Conservation (phyloP, 768 basidiomycete species). For the Myochromella boudieri region DNA sequence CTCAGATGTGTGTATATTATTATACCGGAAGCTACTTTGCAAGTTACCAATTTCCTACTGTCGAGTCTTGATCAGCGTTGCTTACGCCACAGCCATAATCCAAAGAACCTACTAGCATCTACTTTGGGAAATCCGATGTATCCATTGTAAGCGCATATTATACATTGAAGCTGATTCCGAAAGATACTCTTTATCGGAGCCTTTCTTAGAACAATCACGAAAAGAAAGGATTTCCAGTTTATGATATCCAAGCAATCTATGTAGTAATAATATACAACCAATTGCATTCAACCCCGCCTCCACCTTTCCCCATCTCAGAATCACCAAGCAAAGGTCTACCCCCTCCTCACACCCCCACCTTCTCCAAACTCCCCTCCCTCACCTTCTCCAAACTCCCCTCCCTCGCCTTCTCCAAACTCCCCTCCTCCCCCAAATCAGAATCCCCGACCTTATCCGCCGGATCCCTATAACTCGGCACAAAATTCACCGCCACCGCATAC, state of each 20-base stretch:
- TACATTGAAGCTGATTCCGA: too few relatives aligned
- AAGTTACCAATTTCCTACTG: too few relatives aligned
- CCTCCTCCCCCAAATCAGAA: slow-evolving; percentile 2
- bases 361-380: slow-evolving; percentile 8
- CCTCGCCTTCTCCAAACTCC: not conserved
- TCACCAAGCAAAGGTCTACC: not conserved
- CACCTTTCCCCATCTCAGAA: not conserved
- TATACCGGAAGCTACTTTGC: too few relatives aligned
- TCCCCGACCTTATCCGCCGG: slow-evolving; percentile 24
- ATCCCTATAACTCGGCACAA: slow-evolving; percentile 26
- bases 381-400: slow-evolving; percentile 11
- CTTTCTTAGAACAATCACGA: too few relatives aligned
- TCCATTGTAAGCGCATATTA: too few relatives aligned
- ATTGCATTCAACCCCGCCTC: not conserved
- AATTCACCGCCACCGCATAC: slow-evolving; percentile 31
- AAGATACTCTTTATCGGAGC: too few relatives aligned
- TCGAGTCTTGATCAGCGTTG: too few relatives aligned
- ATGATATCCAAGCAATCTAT: not conserved
- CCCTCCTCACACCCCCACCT: slow-evolving; percentile 1
- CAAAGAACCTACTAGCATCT: too few relatives aligned
- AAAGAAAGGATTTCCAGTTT: not conserved
- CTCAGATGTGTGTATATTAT: too few relatives aligned
- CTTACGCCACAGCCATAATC: too few relatives aligned
- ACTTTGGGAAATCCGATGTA: too few relatives aligned
- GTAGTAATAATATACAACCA: not conserved